Evolutionary conservation across 306 rosid species (phyloP).

Genomic region (Fagus crenata): DNA sequence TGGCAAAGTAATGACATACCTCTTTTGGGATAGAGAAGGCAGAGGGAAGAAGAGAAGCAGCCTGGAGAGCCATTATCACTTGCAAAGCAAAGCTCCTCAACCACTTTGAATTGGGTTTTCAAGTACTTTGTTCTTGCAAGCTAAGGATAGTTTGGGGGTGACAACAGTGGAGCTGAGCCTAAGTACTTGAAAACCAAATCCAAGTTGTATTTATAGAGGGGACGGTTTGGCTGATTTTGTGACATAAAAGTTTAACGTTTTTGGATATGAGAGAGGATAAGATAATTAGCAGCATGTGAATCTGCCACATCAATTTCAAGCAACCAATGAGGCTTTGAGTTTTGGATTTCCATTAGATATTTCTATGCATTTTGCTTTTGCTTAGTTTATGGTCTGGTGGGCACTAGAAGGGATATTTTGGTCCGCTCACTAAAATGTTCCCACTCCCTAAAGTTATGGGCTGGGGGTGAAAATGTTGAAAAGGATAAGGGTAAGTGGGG

Average conservation of each 20-base stretch:
- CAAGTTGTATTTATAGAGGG: constrained; percentile 16
- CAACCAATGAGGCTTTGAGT: constrained; percentile 44
- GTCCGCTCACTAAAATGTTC: constrained; percentile 20
- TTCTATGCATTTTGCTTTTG: not conserved
- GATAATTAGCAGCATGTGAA: constrained; percentile 49
- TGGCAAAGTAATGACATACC: constrained; percentile 31
- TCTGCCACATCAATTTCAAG: constrained; percentile 40
- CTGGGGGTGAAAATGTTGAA: constrained; percentile 22
- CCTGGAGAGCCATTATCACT: constrained; percentile 50
- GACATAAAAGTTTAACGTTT: constrained; percentile 1
- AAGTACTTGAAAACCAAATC: constrained; percentile 12
- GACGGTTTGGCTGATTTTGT: not conserved
- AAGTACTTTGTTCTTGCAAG: not conserved
- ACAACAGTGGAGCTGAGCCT: constrained; percentile 4
- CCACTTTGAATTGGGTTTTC: not conserved
- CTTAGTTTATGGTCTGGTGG: not conserved
- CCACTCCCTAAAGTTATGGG: constrained; percentile 37
- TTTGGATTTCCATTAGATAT: constrained; percentile 44
- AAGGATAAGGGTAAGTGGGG: constrained; percentile 28
- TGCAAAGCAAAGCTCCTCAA: constrained; percentile 11
- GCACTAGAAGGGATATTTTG: constrained; percentile 31
- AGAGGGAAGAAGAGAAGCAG: constrained; percentile 57
- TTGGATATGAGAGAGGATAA: constrained; percentile 42
- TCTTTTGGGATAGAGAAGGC: constrained; percentile 52
- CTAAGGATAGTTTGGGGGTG: not conserved